Percentiles rank a stretch among this genome's conserved stretches.
Conservation (phyloP, 192 early-diverging fungal species). For the Chytriomyces confervae region DNA sequence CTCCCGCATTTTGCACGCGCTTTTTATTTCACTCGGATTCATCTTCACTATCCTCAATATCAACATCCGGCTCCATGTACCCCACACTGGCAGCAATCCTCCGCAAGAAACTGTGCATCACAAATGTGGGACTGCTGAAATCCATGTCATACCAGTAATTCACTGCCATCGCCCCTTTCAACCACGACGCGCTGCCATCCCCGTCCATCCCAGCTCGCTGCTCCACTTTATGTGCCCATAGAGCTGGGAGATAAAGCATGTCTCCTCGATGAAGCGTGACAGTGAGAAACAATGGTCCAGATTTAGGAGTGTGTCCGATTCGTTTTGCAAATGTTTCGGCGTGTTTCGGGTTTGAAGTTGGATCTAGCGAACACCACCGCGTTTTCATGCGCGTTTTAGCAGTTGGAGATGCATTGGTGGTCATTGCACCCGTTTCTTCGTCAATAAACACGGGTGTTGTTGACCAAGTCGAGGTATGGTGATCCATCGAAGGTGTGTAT, state of each 20-base stretch:
- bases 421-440: conserved; percentile 28
- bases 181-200: not conserved
- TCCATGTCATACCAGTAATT: conserved; percentile 64
- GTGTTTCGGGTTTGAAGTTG: conserved; percentile 18
- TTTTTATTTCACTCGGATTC: not conserved
- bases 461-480: not conserved
- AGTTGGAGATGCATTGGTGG: not conserved
- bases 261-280: conserved; percentile 44
- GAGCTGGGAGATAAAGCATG: conserved; percentile 54
- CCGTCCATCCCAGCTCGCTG: conserved; percentile 28
- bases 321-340: conserved; percentile 3
- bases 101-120: conserved; percentile 11
- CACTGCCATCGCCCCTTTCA: conserved; percentile 45
- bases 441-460: not conserved
- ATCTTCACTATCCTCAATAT: conserved; percentile 4
- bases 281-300: not conserved
- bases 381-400: conserved; percentile 28
- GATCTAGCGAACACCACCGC: conserved; percentile 21
- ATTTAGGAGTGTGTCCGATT: not conserved
- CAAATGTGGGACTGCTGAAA: conserved; percentile 8
- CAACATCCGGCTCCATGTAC: conserved; percentile 10
- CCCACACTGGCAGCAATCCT: conserved; percentile 1
- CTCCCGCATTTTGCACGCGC: too few relatives aligned
- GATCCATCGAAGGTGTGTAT: conserved; percentile 33
- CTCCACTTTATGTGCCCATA: conserved; percentile 57